Evolutionary conservation across 805 yeast species (phyloP).

Genomic region (Candida sakaeoensis): DNA sequence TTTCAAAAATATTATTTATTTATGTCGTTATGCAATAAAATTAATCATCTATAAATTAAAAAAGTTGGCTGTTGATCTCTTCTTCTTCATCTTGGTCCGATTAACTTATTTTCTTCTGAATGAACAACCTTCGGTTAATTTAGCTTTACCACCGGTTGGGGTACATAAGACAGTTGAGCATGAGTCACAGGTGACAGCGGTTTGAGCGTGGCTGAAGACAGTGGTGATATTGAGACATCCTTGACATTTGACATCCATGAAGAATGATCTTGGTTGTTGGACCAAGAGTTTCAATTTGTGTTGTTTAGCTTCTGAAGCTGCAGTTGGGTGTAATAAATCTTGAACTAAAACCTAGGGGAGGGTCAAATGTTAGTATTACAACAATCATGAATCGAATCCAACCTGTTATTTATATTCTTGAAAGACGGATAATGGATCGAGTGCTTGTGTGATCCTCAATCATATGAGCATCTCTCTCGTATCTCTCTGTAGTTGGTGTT

Average conservation of each 20-base stretch:
- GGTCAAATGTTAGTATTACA: constrained; percentile 19
- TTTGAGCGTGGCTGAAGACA: constrained; percentile 99
- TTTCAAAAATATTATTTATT: constrained; percentile 1
- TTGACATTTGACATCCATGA: constrained; percentile 99
- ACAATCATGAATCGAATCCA: neutral
- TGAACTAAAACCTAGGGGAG: constrained; percentile 83
- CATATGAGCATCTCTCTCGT: too few relatives aligned
- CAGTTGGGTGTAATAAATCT: constrained; percentile 97
- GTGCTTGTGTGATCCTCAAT: too few relatives aligned
- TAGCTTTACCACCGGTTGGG: constrained; percentile 99
- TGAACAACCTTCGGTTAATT: constrained; percentile 98
- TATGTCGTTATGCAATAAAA: constrained; percentile 7
- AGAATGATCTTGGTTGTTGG: constrained; percentile 97
- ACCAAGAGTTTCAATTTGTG: constrained; percentile 98
- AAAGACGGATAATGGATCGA: neutral
- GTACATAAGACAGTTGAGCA: constrained; percentile 98
- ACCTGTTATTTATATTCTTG: neutral
- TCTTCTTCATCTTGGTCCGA: neutral
- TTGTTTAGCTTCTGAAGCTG: constrained; percentile 93
- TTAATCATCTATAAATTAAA: constrained; percentile 6
- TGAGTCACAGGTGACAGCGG: constrained; percentile 98
- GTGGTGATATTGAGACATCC: constrained; percentile 99
- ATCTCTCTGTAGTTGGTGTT: neutral
- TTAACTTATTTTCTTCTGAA: constrained; percentile 91
- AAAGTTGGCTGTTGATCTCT: neutral